These are phyloP conservation scores for Cardamine chenopodiifolia DNA, from an alignment of 345 rosid genomes.

Conservation along the genomic window DNA sequence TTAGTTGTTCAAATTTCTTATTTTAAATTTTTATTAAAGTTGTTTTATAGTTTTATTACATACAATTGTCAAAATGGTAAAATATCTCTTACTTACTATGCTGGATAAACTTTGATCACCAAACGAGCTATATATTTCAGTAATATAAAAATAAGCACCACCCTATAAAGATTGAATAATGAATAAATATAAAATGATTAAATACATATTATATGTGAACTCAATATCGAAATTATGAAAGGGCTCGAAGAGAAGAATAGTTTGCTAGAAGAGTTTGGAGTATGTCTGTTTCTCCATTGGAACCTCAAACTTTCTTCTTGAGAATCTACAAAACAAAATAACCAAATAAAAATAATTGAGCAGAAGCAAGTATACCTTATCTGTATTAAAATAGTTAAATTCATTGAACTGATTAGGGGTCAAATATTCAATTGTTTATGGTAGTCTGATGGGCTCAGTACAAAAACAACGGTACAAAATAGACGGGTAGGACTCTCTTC, in stretches of 20 bases:
- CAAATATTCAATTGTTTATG: conserved; percentile 27
- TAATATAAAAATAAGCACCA: not conserved
- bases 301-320: conserved; percentile 36
- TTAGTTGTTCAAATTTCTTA: not conserved
- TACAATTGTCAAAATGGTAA: not conserved
- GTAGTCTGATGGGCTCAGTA: conserved; percentile 23
- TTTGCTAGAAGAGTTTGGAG: conserved; percentile 38
- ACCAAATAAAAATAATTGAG: conserved; percentile 25
- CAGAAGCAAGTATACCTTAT: conserved; percentile 17
- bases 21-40: too few species aligned
- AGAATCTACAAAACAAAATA: conserved; percentile 35
- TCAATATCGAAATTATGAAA: conserved; percentile 33
- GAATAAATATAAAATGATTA: conserved; percentile 15
- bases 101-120: conserved; percentile 3
- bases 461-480: conserved; percentile 36
- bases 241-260: conserved; percentile 40
- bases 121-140: not conserved
- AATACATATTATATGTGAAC: conserved; percentile 10
- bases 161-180: not conserved
- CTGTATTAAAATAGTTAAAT: not conserved
- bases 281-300: conserved; percentile 45
- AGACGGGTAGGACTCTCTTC: conserved; percentile 39
- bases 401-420: conserved; percentile 20
- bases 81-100: not conserved
- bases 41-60: not conserved